phyloP scores from a whole-genome alignment of 805 yeast genomes.

The Hanseniaspora clermontiae region DNA sequence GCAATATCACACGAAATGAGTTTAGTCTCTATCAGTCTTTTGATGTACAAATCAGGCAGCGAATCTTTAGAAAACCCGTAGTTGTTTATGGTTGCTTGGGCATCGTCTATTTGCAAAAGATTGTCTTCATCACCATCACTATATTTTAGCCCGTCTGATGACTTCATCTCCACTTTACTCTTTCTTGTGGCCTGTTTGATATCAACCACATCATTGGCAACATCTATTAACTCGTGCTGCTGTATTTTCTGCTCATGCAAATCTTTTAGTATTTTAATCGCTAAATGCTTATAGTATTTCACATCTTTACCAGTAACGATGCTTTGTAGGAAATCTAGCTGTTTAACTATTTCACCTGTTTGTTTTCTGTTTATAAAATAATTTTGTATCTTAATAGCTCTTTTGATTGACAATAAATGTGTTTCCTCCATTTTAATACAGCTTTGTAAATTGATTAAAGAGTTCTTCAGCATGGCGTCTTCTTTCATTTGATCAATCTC shows the following conservation, averaged over 20 bases:
- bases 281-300: background rate
- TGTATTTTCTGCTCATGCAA: background rate
- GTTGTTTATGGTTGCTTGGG: background rate
- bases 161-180: background rate
- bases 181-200: background rate
- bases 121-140: background rate
- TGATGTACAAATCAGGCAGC: conserved; percentile 1
- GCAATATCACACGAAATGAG: background rate
- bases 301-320: background rate
- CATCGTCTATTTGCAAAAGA: background rate
- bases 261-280: background rate
- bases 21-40: background rate
- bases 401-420: background rate
- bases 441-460: background rate
- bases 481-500: background rate
- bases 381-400: background rate
- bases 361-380: background rate
- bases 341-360: background rate
- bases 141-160: background rate
- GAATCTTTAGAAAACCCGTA: conserved; percentile 8
- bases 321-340: background rate
- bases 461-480: background rate
- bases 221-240: background rate
- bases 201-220: background rate
- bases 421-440: conserved; percentile 4